Evolutionary conservation across 192 early-diverging fungal species (phyloP).

Genomic region (Gigaspora rosea): DNA sequence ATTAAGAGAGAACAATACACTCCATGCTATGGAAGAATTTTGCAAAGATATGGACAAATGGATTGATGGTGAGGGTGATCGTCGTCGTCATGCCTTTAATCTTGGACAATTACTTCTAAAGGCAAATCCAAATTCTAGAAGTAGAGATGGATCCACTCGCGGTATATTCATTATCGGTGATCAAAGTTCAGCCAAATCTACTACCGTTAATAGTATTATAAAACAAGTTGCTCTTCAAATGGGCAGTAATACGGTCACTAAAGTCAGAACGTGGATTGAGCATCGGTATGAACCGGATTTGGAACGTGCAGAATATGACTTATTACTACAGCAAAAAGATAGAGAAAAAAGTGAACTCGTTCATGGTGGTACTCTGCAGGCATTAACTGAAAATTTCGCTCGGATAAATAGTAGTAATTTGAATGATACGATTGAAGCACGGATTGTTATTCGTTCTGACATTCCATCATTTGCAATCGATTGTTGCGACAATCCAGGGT

Average conservation of each 20-base stretch:
- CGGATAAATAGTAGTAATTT: background rate
- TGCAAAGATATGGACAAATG: background rate
- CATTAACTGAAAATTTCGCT: background rate
- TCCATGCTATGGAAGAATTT: background rate
- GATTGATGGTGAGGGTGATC: background rate
- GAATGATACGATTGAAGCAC: background rate
- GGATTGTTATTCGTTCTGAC: background rate
- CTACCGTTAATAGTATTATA: background rate
- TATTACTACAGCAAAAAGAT: background rate
- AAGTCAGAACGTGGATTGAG: background rate
- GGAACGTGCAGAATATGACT: background rate
- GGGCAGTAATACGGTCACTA: background rate
- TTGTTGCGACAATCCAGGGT: background rate
- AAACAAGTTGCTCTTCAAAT: constrained; percentile 1
- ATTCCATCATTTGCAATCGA: background rate
- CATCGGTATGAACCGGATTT: background rate
- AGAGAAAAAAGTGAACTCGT: background rate
- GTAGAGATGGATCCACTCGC: background rate
- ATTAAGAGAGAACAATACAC: no score
- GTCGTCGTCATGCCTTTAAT: background rate
- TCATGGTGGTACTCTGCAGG: background rate
- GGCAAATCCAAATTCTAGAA: background rate
- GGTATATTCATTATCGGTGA: background rate
- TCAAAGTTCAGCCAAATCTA: background rate
- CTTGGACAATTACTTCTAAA: background rate